A percentile compares a stretch with the other conserved stretches of the same genome.
These are phyloP conservation scores for Auriscalpium vulgare DNA, from an alignment of 768 basidiomycete genomes.

Conservation along the genomic window DNA sequence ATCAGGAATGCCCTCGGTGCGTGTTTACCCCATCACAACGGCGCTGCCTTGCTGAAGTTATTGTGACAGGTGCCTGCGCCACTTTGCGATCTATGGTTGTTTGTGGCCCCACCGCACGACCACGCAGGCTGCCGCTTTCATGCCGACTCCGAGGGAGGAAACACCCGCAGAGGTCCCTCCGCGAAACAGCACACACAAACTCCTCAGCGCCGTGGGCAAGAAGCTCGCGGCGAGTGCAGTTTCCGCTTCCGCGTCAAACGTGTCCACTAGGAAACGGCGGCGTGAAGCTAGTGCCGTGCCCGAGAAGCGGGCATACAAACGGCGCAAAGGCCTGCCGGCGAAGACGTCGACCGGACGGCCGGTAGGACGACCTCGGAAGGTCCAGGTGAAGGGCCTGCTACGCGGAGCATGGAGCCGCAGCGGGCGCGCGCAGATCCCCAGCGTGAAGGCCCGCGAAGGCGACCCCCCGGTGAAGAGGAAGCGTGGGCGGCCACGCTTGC, in stretches of 20 bases:
- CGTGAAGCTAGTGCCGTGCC: neutral
- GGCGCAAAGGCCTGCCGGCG: neutral
- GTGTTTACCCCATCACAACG: constrained; percentile 19
- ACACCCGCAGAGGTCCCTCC: constrained; percentile 26
- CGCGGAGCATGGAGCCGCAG: constrained; percentile 18
- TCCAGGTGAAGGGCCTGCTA: neutral
- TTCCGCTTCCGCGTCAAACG: constrained; percentile 22
- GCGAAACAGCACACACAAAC: constrained; percentile 44
- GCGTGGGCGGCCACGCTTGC: constrained; percentile 7
- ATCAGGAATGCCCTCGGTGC: constrained; percentile 70
- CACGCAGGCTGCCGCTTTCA: constrained; percentile 34
- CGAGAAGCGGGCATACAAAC: neutral
- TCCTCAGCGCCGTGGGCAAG: constrained; percentile 41
- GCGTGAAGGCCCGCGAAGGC: constrained; percentile 25
- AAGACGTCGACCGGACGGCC: neutral
- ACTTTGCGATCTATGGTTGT: constrained; percentile 66
- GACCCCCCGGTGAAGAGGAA: constrained; percentile 17
- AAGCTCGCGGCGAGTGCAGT: constrained; percentile 35
- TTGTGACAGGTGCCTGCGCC: constrained; percentile 60
- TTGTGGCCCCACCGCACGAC: constrained; percentile 62
- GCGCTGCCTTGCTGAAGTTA: constrained; percentile 1
- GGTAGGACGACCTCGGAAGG: neutral
- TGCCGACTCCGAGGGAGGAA: constrained; percentile 37
- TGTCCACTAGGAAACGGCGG: neutral
- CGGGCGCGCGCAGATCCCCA: constrained; percentile 24